These are phyloP conservation scores for Setaria viridis DNA, from an alignment of 202 grass and related monocot species.

Conservation along the genomic window DNA sequence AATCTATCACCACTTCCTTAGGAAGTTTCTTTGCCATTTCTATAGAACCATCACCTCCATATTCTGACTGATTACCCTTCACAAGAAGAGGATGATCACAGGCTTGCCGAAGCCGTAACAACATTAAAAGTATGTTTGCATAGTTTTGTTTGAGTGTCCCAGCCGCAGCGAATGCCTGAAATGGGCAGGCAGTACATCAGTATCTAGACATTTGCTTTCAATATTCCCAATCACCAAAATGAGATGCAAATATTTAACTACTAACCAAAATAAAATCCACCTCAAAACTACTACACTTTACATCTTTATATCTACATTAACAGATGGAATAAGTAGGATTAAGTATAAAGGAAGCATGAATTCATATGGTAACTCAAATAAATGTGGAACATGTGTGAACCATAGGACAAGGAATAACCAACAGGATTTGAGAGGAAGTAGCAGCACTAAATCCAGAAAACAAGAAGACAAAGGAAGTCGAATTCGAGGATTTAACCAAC, in stretches of 20 bases:
- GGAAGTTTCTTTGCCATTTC: slow-evolving; percentile 87
- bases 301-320: neutral
- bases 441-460: slow-evolving; percentile 3
- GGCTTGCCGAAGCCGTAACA: slow-evolving; percentile 92
- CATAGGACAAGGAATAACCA: neutral
- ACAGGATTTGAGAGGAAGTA: neutral
- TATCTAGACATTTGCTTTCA: slow-evolving; percentile 31
- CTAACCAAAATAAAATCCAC: slow-evolving; percentile 23
- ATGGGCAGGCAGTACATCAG: slow-evolving; percentile 25
- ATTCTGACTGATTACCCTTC: slow-evolving; percentile 78
- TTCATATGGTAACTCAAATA: slow-evolving; percentile 18
- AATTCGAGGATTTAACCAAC: slow-evolving; percentile 49
- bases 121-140: slow-evolving; percentile 89
- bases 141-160: slow-evolving; percentile 99
- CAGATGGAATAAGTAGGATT: neutral
- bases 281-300: neutral
- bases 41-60: slow-evolving; percentile 78
- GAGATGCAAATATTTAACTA: slow-evolving; percentile 11
- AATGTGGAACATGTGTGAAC: neutral
- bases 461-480: slow-evolving; percentile 26
- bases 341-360: neutral
- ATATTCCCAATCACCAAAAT: slow-evolving; percentile 27
- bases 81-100: slow-evolving; percentile 97
- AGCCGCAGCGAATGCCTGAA: slow-evolving; percentile 92
- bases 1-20: slow-evolving; percentile 72